Conservation (phyloP, 345 rosid species). For the Camelina sativa region DNA sequence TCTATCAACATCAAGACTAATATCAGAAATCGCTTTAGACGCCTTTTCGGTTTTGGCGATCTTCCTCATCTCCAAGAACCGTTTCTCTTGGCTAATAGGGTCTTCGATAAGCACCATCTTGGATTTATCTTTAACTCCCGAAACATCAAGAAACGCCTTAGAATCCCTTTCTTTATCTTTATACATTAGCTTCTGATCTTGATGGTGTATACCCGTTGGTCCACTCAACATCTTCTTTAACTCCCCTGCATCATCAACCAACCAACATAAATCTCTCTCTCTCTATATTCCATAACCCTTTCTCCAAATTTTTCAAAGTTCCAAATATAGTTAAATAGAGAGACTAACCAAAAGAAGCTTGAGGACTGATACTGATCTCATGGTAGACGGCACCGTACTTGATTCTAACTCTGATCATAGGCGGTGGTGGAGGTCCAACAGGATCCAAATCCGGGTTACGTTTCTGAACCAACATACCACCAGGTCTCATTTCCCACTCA, state of each 20-base stretch:
- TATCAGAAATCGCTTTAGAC: constrained; percentile 81
- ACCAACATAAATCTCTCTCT: background rate
- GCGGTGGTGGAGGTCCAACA: constrained; percentile 66
- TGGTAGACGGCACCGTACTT: constrained; percentile 87
- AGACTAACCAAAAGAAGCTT: constrained; percentile 90
- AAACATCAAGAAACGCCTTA: constrained; percentile 77
- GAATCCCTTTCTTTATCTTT: constrained; percentile 98
- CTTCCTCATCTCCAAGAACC: constrained; percentile 79
- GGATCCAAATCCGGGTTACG: constrained; percentile 76
- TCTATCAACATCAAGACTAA: constrained; percentile 87
- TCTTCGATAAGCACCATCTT: constrained; percentile 88
- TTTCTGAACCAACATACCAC: constrained; percentile 98
- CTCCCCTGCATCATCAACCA: constrained; percentile 69
- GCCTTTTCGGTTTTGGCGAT: constrained; percentile 90
- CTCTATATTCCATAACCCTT: background rate
- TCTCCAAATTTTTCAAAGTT: background rate
- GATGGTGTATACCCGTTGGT: constrained; percentile 87
- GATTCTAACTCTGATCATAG: constrained; percentile 87
- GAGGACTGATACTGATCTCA: constrained; percentile 76
- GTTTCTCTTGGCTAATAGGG: constrained; percentile 86
- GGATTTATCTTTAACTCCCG: constrained; percentile 91
- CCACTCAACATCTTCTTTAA: constrained; percentile 90
- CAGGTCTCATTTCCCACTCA: constrained; percentile 96
- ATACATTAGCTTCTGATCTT: constrained; percentile 89
- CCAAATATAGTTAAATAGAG: background rate